These are phyloP conservation scores for Diaporthe sp. DNA, from an alignment of 2,329 filamentous ascomycete species.

Conservation along the genomic window DNA sequence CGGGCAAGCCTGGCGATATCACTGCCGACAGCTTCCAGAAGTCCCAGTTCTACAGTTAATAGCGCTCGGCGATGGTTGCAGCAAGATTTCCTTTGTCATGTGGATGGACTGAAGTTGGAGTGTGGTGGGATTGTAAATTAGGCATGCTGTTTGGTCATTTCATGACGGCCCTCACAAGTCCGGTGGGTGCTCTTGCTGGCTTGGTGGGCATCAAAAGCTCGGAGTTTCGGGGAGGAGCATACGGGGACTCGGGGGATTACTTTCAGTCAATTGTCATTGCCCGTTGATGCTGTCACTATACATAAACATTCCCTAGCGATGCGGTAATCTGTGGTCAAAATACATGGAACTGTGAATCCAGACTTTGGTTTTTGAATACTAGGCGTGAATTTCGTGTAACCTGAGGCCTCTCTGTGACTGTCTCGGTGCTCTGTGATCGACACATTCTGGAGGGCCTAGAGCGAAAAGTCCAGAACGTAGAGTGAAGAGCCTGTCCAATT, in stretches of 20 bases:
- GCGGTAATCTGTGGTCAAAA: not conserved
- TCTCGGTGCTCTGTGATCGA: not conserved
- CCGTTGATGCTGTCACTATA: not conserved
- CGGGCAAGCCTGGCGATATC: conserved; percentile 65
- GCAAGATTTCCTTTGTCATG: not conserved
- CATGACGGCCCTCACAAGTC: not conserved
- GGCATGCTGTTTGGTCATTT: not conserved
- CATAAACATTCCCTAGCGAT: not conserved
- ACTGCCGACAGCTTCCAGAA: conserved; percentile 70
- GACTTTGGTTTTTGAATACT: too few relatives aligned
- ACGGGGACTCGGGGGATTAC: conserved; percentile 5
- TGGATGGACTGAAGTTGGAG: not conserved
- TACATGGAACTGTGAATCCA: not conserved
- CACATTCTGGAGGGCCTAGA: not conserved
- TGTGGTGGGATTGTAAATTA: not conserved
- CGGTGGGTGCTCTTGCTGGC: not conserved
- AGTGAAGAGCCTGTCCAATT: not conserved
- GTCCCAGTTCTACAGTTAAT: conserved; percentile 69
- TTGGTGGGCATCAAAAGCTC: conserved; percentile 36
- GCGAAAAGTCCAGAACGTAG: too few relatives aligned
- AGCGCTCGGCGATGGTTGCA: not conserved
- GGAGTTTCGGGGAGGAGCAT: conserved; percentile 37
- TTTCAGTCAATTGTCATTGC: not conserved
- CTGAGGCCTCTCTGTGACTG: not conserved
- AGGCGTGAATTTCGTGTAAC: not conserved